Evolutionary conservation across 2,329 filamentous ascomycete species (phyloP).

Genomic region (Fonsecaea pedrosoi): DNA sequence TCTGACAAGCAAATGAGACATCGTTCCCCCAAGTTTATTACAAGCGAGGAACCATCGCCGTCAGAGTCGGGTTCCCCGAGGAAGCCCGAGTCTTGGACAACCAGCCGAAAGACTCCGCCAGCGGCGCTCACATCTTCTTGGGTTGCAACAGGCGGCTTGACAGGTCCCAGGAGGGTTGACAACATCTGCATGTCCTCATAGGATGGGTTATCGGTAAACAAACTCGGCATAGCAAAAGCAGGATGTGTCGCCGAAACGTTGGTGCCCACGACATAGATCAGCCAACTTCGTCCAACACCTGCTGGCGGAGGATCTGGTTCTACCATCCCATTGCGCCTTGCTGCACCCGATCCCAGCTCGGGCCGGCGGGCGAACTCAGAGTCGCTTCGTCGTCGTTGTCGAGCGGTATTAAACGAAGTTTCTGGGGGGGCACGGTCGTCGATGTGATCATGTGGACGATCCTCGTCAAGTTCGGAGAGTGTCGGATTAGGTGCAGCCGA

Average conservation of each 20-base stretch:
- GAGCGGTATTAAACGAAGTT: constrained; percentile 53
- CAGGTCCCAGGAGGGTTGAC: constrained; percentile 70
- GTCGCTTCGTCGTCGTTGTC: constrained; percentile 64
- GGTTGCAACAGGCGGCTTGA: constrained; percentile 71
- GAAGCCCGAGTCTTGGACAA: constrained; percentile 51
- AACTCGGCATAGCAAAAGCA: constrained; percentile 71
- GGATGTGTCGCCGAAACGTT: constrained; percentile 74
- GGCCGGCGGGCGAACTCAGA: constrained; percentile 63
- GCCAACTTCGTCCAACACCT: constrained; percentile 68
- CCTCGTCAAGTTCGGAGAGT: constrained; percentile 50
- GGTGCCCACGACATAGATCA: constrained; percentile 74
- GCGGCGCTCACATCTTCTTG: constrained; percentile 69
- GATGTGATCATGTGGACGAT: constrained; percentile 43
- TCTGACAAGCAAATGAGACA: constrained; percentile 72
- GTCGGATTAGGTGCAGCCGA: constrained; percentile 50
- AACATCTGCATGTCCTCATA: constrained; percentile 76
- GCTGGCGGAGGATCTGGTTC: constrained; percentile 60
- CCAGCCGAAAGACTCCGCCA: constrained; percentile 65
- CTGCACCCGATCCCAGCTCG: constrained; percentile 66
- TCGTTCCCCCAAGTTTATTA: constrained; percentile 56
- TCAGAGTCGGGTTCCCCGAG: constrained; percentile 57
- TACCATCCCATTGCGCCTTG: constrained; percentile 69
- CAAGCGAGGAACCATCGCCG: constrained; percentile 44
- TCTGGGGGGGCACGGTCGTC: constrained; percentile 43
- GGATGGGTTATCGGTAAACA: constrained; percentile 72